Percentiles rank a stretch among this genome's conserved stretches.
Evolutionary conservation across 2,329 filamentous ascomycete genomes (phyloP).

Genomic region (Nigrospora sphaerica): DNA sequence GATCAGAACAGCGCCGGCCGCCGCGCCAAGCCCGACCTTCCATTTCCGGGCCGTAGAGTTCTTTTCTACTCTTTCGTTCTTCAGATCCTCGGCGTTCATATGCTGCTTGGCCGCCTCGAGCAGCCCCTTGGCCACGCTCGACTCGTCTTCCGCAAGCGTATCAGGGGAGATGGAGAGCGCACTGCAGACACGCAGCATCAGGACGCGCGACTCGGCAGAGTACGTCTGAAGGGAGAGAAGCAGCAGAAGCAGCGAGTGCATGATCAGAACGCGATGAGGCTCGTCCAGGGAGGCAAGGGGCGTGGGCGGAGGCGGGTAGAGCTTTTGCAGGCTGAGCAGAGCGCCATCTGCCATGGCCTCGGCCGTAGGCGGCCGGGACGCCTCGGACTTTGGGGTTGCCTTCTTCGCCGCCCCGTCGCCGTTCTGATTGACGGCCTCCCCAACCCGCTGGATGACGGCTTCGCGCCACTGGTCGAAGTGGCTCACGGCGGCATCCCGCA

Average conservation of each 20-base stretch:
- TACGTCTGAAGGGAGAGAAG: constrained; percentile 73
- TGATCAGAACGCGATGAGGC: constrained; percentile 56
- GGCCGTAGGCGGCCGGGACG: constrained; percentile 6
- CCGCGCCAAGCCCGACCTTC: constrained; percentile 53
- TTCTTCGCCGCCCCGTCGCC: constrained; percentile 7
- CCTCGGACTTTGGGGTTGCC: neutral
- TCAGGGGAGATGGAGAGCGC: constrained; percentile 62
- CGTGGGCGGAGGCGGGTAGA: constrained; percentile 57
- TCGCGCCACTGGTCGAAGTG: constrained; percentile 23
- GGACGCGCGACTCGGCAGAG: constrained; percentile 62
- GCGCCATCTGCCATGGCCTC: constrained; percentile 13
- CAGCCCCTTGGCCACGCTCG: constrained; percentile 66
- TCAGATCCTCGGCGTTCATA: constrained; percentile 59
- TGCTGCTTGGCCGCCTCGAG: constrained; percentile 62
- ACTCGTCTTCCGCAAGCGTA: constrained; percentile 64
- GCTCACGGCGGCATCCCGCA: constrained; percentile 16
- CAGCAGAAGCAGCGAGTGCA: constrained; percentile 67
- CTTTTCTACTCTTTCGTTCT: constrained; percentile 55
- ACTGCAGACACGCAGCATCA: constrained; percentile 63
- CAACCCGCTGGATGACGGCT: constrained; percentile 18
- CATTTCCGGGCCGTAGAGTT: constrained; percentile 57
- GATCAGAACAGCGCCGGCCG: constrained; percentile 51
- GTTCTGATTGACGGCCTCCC: constrained; percentile 18
- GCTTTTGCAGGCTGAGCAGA: constrained; percentile 31
- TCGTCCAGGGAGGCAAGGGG: constrained; percentile 51